phyloP scores from a whole-genome alignment of 2,329 filamentous ascomycete species.

The Fusarium stilboides region DNA sequence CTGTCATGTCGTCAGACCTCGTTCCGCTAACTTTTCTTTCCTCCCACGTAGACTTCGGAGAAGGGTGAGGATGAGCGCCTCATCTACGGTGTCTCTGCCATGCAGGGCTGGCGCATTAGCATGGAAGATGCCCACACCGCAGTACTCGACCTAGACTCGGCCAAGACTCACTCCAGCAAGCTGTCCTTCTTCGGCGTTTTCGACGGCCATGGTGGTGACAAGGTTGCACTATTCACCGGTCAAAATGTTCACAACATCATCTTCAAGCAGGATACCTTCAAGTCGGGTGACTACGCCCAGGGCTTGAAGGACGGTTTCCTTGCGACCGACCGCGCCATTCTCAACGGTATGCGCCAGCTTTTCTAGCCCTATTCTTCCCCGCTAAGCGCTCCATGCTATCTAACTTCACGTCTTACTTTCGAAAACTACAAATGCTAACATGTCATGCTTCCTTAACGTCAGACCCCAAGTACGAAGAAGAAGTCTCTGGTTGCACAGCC shows the following conservation, averaged over 20 bases:
- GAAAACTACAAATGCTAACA: slow-evolving; percentile 31
- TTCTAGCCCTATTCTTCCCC: slow-evolving; percentile 22
- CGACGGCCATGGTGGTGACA: slow-evolving; percentile 97
- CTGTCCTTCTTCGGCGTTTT: slow-evolving; percentile 98
- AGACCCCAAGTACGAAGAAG: slow-evolving; percentile 98
- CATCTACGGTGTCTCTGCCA: slow-evolving; percentile 94
- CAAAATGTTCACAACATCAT: slow-evolving; percentile 95
- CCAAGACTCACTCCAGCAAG: slow-evolving; percentile 78
- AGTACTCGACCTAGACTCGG: slow-evolving; percentile 82
- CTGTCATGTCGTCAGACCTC: slow-evolving; percentile 25
- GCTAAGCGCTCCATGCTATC: slow-evolving; percentile 7
- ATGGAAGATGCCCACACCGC: slow-evolving; percentile 98
- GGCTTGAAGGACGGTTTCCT: slow-evolving; percentile 97
- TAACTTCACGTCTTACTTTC: slow-evolving; percentile 2
- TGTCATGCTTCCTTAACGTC: slow-evolving; percentile 35
- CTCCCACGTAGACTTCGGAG: slow-evolving; percentile 78
- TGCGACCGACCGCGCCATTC: slow-evolving; percentile 93
- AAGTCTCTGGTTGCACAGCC: slow-evolving; percentile 97
- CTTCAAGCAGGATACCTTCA: slow-evolving; percentile 94
- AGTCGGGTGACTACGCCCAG: slow-evolving; percentile 91
- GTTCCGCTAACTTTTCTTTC: slow-evolving; percentile 47
- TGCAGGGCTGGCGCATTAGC: slow-evolving; percentile 99
- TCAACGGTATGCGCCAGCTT: slow-evolving; percentile 79
- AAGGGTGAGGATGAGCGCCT: slow-evolving; percentile 93
- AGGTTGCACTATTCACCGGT: slow-evolving; percentile 93